phyloP scores from a whole-genome alignment of 306 rosid genomes.

The Morella rubra region DNA sequence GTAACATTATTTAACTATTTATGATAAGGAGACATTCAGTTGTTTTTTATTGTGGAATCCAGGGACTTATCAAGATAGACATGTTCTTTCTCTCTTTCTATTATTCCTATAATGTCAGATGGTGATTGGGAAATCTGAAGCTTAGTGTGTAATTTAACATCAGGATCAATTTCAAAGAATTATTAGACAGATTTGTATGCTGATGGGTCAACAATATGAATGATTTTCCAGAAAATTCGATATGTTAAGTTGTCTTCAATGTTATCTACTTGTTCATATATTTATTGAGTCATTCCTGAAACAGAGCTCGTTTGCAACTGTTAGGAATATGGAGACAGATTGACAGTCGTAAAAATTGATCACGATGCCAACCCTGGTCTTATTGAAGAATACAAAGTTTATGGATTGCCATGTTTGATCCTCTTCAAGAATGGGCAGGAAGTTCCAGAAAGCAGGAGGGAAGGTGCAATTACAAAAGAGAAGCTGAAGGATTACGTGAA shows the following conservation, averaged over 20 bases:
- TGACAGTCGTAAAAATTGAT: slow-evolving; percentile 75
- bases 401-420: slow-evolving; percentile 74
- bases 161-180: too few relatives aligned
- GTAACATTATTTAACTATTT: too few relatives aligned
- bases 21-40: too few relatives aligned
- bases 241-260: neutral
- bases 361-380: slow-evolving; percentile 76
- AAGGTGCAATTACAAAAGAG: slow-evolving; percentile 78
- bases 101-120: too few relatives aligned
- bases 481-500: slow-evolving; percentile 73
- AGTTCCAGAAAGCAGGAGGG: slow-evolving; percentile 80
- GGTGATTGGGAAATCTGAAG: too few relatives aligned
- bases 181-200: neutral
- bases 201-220: neutral
- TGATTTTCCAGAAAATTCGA: neutral
- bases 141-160: too few relatives aligned
- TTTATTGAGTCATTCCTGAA: neutral
- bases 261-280: neutral
- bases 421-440: slow-evolving; percentile 75
- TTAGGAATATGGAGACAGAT: slow-evolving; percentile 77
- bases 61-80: too few relatives aligned
- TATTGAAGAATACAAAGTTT: slow-evolving; percentile 72
- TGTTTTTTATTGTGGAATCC: too few relatives aligned
- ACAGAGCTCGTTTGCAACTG: slow-evolving; percentile 7
- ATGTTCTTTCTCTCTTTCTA: too few relatives aligned